phyloP scores from a whole-genome alignment of 2,329 filamentous ascomycete genomes.

The Xylogone sp. region DNA sequence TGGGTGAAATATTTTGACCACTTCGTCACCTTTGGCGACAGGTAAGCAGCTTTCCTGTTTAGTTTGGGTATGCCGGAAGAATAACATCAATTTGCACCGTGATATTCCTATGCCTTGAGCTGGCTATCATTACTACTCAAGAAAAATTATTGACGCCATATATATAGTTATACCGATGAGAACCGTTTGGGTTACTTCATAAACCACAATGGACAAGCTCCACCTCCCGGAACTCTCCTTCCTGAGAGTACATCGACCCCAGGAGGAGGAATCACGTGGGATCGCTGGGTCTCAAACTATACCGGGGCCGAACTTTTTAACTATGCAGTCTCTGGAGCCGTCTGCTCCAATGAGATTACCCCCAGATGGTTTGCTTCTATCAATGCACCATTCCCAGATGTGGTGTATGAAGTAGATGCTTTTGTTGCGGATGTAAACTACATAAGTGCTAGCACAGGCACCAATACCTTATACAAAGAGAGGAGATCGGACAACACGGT shows the following conservation, averaged over 20 bases:
- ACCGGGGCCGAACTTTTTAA: slow-evolving; percentile 56
- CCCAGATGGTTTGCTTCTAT: slow-evolving; percentile 49
- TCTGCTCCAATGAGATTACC: slow-evolving; percentile 67
- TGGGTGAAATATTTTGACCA: slow-evolving; percentile 51
- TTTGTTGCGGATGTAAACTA: slow-evolving; percentile 47
- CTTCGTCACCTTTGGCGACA: slow-evolving; percentile 69
- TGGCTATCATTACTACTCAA: not conserved
- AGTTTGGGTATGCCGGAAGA: too few species aligned
- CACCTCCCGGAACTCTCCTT: slow-evolving; percentile 54
- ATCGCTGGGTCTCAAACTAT: slow-evolving; percentile 59
- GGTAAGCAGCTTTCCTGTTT: slow-evolving; percentile 28
- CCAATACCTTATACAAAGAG: slow-evolving; percentile 38
- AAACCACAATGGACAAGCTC: slow-evolving; percentile 51
- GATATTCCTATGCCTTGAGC: not conserved
- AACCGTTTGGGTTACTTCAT: slow-evolving; percentile 62
- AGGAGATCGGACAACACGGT: slow-evolving; percentile 57
- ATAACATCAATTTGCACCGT: not conserved
- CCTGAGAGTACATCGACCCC: slow-evolving; percentile 48
- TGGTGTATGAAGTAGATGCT: slow-evolving; percentile 56
- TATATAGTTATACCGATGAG: slow-evolving; percentile 67
- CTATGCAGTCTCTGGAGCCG: slow-evolving; percentile 70
- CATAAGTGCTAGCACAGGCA: slow-evolving; percentile 22
- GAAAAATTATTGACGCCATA: not conserved
- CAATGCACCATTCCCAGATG: slow-evolving; percentile 55
- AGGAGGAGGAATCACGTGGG: slow-evolving; percentile 66